Conservation (phyloP, 1,284 basidiomycete species). For the Anthracocystis panici-leucophaei region DNA sequence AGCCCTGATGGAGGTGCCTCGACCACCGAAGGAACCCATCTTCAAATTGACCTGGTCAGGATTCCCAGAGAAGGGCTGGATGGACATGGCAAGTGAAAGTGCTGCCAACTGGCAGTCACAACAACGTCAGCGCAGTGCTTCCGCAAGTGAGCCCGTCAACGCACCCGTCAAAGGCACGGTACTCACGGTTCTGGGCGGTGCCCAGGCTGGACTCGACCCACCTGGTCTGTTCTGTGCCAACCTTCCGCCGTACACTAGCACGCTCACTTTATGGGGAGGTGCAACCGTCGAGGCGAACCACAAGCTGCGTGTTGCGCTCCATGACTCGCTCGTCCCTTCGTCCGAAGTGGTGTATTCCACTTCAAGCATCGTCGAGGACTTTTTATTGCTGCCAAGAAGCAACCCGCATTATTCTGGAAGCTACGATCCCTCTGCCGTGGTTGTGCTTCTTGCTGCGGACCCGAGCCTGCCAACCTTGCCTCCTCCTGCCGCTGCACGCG, state of each 20-base stretch:
- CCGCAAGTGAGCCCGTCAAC: conserved; percentile 13
- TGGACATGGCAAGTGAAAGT: conserved; percentile 51
- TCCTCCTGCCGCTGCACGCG: conserved; percentile 60
- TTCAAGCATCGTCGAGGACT: conserved; percentile 74
- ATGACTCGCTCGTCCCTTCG: conserved; percentile 70
- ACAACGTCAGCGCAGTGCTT: conserved; percentile 18
- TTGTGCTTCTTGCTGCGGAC: conserved; percentile 69
- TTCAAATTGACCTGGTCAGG: conserved; percentile 85
- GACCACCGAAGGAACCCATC: conserved; percentile 76
- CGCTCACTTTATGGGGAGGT: conserved; percentile 71
- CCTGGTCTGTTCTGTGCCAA: conserved; percentile 79
- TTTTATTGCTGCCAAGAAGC: conserved; percentile 78
- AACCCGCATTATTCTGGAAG: conserved; percentile 80
- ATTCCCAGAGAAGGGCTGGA: conserved; percentile 63
- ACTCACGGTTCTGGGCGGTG: conserved; percentile 83
- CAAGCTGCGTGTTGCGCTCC: conserved; percentile 67
- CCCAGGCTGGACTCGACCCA: conserved; percentile 72
- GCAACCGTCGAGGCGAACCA: conserved; percentile 59
- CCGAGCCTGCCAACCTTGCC: conserved; percentile 60
- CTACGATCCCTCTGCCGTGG: conserved; percentile 79
- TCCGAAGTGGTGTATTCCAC: conserved; percentile 76
- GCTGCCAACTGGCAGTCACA: conserved; percentile 43
- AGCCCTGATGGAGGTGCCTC: conserved; percentile 19
- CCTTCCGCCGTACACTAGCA: conserved; percentile 79
- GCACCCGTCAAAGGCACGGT: conserved; percentile 46